A percentile compares a stretch with the other conserved stretches of the same genome.
These are phyloP conservation scores for Leccinum fibrillosum DNA, from an alignment of 768 basidiomycete species.

Conservation along the genomic window DNA sequence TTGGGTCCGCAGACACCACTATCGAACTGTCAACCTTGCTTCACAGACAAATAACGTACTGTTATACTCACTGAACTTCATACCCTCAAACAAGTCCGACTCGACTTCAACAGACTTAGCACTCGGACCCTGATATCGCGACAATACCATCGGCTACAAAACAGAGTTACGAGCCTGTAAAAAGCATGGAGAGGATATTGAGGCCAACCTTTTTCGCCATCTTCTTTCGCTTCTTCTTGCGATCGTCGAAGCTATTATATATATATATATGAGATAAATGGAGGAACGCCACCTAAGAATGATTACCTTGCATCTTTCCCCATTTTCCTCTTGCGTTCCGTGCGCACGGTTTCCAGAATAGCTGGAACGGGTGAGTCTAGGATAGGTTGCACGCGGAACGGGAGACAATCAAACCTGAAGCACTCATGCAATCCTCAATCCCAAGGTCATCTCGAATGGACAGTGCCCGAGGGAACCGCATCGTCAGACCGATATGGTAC, in stretches of 20 bases:
- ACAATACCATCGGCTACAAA: slow-evolving; percentile 53
- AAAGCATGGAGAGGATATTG: neutral
- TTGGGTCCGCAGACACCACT: slow-evolving; percentile 79
- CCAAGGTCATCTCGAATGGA: slow-evolving; percentile 75
- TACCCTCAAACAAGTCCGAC: slow-evolving; percentile 65
- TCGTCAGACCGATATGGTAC: slow-evolving; percentile 82
- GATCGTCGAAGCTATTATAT: slow-evolving; percentile 29
- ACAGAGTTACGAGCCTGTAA: neutral
- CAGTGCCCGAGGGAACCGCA: slow-evolving; percentile 91
- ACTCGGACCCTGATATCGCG: slow-evolving; percentile 64
- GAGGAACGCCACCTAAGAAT: slow-evolving; percentile 1
- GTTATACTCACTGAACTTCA: slow-evolving; percentile 70
- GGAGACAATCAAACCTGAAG: slow-evolving; percentile 45
- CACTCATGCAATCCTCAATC: slow-evolving; percentile 69
- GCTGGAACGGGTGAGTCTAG: slow-evolving; percentile 34
- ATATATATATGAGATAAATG: neutral
- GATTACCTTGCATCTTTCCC: slow-evolving; percentile 53
- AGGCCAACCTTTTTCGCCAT: slow-evolving; percentile 25
- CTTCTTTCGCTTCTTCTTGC: slow-evolving; percentile 30
- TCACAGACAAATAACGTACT: neutral
- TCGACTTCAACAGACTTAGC: slow-evolving; percentile 57
- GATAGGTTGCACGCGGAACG: neutral
- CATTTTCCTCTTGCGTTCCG: slow-evolving; percentile 74
- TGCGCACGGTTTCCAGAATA: slow-evolving; percentile 55
- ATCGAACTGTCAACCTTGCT: neutral